Base-by-base conservation (phyloP, 768 basidiomycete genomes). In the Candolleomyces aberdarensis region DNA sequence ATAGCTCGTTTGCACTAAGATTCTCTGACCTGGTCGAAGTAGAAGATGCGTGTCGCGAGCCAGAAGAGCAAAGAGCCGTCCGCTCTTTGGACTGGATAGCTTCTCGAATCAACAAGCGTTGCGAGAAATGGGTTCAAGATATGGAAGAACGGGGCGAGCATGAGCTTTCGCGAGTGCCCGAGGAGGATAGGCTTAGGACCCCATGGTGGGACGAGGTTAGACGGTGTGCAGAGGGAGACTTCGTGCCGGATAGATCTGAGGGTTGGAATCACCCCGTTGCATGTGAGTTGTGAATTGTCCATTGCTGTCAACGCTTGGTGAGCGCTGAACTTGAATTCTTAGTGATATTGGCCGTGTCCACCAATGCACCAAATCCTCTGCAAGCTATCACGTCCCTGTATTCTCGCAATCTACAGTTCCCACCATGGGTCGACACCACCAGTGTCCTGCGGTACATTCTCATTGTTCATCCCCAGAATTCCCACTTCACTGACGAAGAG, bases 171-270 rank as follows among this genome's bases (percentile, higher is more conserved):
- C 31, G 19, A 20, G 54, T 80, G 50, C 77, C 75, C 11, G 78
- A 80, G 49, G 74, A 71, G 41, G 75, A 81, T 46, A 52, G 66
- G 1, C 58, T 75, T 48, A 76, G 83, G 54, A 85, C 89, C 10
- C 92, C 91, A 1, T 94, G 92, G 92, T 94, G 92, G 92, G 88
- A 92, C 63, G 92, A 94, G 69, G 79, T 94, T 43, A 79, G 81
- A 66, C 80, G 85, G 11, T 94, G 92, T 71, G 80, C 82, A 1
- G 88, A 94, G 69, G 91, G 89, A 0, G 91, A 94, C 67, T 79
- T 84, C 71, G 77, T 87, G 10, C 92, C 92, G 10, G 84, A 83
- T 39, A 86, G 80, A 68, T 69, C 74, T 0, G 92, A 94, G 68
- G 88, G 85, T 51, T 94, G 92, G 92, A 94, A 93, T 67, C 92